phyloP scores from a whole-genome alignment of 306 rosid genomes.

The Hylodesmum podocarpum region DNA sequence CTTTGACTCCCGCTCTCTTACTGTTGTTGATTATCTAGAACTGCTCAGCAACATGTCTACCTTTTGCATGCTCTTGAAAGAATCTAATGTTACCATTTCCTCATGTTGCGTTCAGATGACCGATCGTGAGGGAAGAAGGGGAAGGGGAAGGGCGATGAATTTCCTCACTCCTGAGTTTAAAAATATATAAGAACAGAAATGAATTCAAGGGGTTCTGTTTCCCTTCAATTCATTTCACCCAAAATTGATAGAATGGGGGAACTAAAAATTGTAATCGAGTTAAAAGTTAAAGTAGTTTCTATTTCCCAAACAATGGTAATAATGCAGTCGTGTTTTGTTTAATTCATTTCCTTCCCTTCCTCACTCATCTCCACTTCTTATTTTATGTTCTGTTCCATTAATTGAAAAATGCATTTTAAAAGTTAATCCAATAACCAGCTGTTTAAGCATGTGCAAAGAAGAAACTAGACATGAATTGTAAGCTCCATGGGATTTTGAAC shows the following conservation, averaged over 20 bases:
- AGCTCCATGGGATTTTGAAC: conserved; percentile 1
- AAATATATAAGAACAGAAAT: no score
- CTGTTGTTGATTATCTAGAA: no score
- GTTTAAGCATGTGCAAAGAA: background rate
- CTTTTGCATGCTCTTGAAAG: no score
- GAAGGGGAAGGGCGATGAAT: no score
- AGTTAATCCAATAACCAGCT: background rate
- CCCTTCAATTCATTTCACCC: background rate
- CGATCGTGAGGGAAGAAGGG: no score
- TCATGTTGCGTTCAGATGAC: no score
- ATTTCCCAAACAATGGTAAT: background rate
- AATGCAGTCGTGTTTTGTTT: background rate
- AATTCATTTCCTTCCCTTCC: background rate
- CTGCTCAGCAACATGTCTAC: no score
- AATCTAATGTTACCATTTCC: no score
- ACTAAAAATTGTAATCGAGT: background rate
- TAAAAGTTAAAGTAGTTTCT: background rate
- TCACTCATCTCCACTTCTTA: background rate
- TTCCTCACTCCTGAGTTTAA: no score
- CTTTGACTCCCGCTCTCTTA: no score
- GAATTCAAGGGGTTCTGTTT: background rate
- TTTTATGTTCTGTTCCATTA: background rate
- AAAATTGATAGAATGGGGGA: background rate
- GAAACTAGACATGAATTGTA: no score
- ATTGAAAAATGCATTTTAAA: background rate